phyloP scores from a whole-genome alignment of 2,329 filamentous ascomycete genomes.

The Zalaria sp. region DNA sequence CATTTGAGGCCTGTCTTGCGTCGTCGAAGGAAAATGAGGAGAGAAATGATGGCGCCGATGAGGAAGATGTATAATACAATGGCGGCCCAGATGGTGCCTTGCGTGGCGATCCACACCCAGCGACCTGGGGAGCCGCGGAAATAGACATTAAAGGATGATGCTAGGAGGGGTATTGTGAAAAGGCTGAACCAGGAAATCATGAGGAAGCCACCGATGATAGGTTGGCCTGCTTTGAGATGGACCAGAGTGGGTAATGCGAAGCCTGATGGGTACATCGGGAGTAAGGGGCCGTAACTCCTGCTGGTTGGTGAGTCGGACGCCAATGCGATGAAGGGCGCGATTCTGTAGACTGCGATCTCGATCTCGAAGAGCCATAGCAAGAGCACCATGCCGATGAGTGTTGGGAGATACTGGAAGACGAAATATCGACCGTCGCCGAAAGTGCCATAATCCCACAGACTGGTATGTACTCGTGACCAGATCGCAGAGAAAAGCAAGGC shows the following conservation, averaged over 20 bases:
- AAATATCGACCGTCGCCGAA: constrained; percentile 69
- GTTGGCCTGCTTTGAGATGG: constrained; percentile 56
- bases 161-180: constrained; percentile 70
- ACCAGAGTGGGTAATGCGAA: constrained; percentile 54
- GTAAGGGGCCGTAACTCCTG: constrained; percentile 52
- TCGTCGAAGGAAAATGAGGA: constrained; percentile 51
- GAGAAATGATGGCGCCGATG: constrained; percentile 39
- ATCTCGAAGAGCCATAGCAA: constrained; percentile 67
- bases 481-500: constrained; percentile 60
- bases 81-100: constrained; percentile 64
- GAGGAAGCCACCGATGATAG: constrained; percentile 52
- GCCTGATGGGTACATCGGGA: constrained; percentile 44
- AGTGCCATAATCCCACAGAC: constrained; percentile 52
- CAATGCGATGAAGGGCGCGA: constrained; percentile 67
- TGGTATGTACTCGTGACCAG: constrained; percentile 48
- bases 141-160: constrained; percentile 57
- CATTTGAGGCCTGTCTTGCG: constrained; percentile 65
- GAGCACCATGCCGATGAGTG: constrained; percentile 56
- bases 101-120: constrained; percentile 72
- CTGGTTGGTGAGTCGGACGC: constrained; percentile 46
- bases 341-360: constrained; percentile 58
- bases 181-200: constrained; percentile 63
- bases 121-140: constrained; percentile 37
- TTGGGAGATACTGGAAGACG: constrained; percentile 72
- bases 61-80: constrained; percentile 61